Conservation (phyloP, 768 basidiomycete species). For the Trametes maxima region DNA sequence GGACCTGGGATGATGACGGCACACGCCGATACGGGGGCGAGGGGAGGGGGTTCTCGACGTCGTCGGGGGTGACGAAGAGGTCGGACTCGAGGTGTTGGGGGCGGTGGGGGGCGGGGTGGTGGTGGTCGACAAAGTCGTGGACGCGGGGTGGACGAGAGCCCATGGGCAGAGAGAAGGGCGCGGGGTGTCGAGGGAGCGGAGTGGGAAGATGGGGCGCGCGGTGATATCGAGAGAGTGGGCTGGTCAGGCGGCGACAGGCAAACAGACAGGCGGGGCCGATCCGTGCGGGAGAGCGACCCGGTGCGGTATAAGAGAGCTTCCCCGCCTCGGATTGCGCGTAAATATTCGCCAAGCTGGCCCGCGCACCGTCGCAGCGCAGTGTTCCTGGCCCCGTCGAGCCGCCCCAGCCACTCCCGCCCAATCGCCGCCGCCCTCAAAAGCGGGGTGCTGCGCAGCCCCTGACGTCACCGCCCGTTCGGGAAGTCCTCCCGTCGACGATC, state of each 20-base stretch:
- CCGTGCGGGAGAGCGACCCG: neutral
- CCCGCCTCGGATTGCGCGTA: neutral
- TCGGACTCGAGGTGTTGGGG: slow-evolving; percentile 17
- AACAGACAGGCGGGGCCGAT: neutral
- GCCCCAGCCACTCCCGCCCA: neutral
- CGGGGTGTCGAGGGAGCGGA: neutral
- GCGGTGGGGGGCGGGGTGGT: neutral
- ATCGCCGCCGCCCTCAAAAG: neutral
- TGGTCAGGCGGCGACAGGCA: neutral
- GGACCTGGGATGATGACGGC: slow-evolving; percentile 38
- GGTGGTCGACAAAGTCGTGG: slow-evolving; percentile 4
- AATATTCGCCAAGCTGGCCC: neutral
- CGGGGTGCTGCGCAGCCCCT: neutral
- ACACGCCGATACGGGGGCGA: slow-evolving; percentile 44
- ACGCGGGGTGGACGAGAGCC: slow-evolving; percentile 1
- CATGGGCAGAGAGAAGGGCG: neutral
- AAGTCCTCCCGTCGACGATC: neutral
- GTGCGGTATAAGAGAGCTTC: neutral
- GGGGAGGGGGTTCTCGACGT: slow-evolving; percentile 30
- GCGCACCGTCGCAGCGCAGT: neutral
- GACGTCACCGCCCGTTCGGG: slow-evolving; percentile 10
- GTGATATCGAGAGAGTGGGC: neutral
- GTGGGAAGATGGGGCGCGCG: slow-evolving; percentile 9
- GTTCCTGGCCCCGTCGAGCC: neutral
- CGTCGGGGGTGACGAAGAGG: slow-evolving; percentile 23